Conservation (phyloP, 2,329 filamentous ascomycete species). For the Cylindrodendrum hubeiense region DNA sequence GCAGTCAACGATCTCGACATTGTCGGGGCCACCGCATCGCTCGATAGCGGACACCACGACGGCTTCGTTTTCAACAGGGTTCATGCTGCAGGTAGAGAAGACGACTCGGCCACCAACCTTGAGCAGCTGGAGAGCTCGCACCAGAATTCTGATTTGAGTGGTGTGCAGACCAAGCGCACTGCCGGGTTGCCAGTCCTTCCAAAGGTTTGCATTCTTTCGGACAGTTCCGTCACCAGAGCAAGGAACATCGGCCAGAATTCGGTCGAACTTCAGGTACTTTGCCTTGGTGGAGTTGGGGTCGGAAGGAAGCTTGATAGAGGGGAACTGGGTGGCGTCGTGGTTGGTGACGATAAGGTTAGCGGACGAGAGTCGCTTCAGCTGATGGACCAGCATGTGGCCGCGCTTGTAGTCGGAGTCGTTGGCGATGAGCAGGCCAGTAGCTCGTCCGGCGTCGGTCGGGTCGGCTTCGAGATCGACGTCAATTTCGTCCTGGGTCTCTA, state of each 20-base stretch:
- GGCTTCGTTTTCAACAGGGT: slow-evolving; percentile 96
- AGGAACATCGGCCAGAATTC: slow-evolving; percentile 95
- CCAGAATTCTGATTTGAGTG: slow-evolving; percentile 90
- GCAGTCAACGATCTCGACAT: slow-evolving; percentile 88
- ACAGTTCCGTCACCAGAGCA: slow-evolving; percentile 96
- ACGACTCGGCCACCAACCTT: slow-evolving; percentile 95
- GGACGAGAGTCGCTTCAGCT: slow-evolving; percentile 96
- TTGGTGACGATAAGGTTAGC: slow-evolving; percentile 98
- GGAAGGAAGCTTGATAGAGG: slow-evolving; percentile 85
- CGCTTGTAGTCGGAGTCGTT: slow-evolving; percentile 98
- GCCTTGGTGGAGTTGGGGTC: slow-evolving; percentile 66
- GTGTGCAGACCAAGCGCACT: slow-evolving; percentile 89
- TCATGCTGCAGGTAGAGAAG: slow-evolving; percentile 99
- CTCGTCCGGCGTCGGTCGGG: slow-evolving; percentile 81
- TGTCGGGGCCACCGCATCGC: slow-evolving; percentile 84
- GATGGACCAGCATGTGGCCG: slow-evolving; percentile 96
- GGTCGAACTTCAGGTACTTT: slow-evolving; percentile 94
- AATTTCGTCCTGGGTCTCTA: slow-evolving; percentile 60
- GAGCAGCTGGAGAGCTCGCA: slow-evolving; percentile 93
- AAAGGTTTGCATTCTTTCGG: slow-evolving; percentile 92
- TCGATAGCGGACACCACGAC: slow-evolving; percentile 90
- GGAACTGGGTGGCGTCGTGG: slow-evolving; percentile 96
- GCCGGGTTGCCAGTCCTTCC: slow-evolving; percentile 93
- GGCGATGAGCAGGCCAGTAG: slow-evolving; percentile 91
- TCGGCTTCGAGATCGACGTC: slow-evolving; percentile 69